A percentile compares a stretch with the other conserved stretches of the same genome.
Conservation (phyloP, 1,284 basidiomycete genomes). For the Pseudomicrostroma phylloplanum region DNA sequence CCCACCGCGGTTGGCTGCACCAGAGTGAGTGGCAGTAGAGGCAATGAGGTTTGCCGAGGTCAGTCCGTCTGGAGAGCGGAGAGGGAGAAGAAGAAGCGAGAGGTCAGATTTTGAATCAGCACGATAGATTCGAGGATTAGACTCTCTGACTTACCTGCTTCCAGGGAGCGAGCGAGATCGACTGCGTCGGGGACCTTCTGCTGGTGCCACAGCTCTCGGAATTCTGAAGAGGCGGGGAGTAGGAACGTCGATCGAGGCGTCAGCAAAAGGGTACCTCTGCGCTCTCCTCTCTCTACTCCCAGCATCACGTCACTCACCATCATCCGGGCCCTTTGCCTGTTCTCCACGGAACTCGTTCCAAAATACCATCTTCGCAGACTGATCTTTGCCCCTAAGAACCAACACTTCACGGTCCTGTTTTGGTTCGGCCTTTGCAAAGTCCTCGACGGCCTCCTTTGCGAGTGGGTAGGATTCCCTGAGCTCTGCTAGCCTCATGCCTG, state of each 20-base stretch:
- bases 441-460: constrained; percentile 53
- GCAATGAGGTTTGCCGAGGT: background rate
- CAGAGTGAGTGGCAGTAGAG: background rate
- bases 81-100: background rate
- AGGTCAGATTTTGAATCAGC: background rate
- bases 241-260: background rate
- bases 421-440: constrained; percentile 17
- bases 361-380: constrained; percentile 67
- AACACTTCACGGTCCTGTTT: constrained; percentile 76
- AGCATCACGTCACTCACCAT: constrained; percentile 24
- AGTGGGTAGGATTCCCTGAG: constrained; percentile 86
- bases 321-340: constrained; percentile 56
- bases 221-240: constrained; percentile 59
- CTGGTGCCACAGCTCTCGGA: constrained; percentile 74
- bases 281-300: constrained; percentile 69
- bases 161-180: constrained; percentile 55
- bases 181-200: constrained; percentile 76
- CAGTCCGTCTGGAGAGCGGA: constrained; percentile 1
- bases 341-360: constrained; percentile 79
- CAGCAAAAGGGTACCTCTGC: background rate
- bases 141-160: background rate
- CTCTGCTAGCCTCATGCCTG: constrained; percentile 71
- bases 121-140: background rate
- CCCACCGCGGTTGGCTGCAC: background rate
- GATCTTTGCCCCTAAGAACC: constrained; percentile 77